Conservation (phyloP, 2,329 filamentous ascomycete genomes). For the Arthrobotrys pseudoclavata region DNA sequence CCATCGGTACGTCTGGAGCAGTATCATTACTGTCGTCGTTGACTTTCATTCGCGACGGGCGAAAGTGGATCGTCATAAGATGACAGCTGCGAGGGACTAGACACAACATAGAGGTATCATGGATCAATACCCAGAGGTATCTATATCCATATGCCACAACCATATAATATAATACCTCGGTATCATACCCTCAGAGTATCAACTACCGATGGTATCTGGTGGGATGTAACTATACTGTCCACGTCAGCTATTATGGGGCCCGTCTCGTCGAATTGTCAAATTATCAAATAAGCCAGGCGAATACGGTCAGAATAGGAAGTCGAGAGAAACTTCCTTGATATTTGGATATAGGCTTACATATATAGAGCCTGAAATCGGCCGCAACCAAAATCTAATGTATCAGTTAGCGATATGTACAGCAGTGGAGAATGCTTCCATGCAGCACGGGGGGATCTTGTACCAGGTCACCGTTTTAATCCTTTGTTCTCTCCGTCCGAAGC, state of each 20-base stretch:
- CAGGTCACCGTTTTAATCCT: conserved; percentile 38
- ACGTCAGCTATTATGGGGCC: conserved; percentile 13
- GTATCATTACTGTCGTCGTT: conserved; percentile 16
- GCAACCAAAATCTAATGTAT: conserved; percentile 14
- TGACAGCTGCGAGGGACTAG: conserved; percentile 43
- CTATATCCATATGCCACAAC: not conserved
- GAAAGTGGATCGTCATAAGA: conserved; percentile 5
- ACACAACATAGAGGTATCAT: not conserved
- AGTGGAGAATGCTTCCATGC: conserved; percentile 31
- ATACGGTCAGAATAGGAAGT: conserved; percentile 31
- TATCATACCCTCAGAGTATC: not conserved
- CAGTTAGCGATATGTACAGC: conserved; percentile 33
- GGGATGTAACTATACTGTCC: conserved; percentile 4
- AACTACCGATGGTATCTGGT: conserved; percentile 1
- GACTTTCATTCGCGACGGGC: not conserved
- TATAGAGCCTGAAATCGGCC: conserved; percentile 21
- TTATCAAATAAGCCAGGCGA: conserved; percentile 5
- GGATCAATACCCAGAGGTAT: not conserved
- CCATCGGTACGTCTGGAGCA: conserved; percentile 9
- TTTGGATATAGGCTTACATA: not conserved
- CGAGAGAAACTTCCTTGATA: conserved; percentile 4
- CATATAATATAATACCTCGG: not conserved
- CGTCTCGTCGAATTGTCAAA: not conserved
- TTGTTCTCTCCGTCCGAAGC: conserved; percentile 15
- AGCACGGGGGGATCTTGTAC: conserved; percentile 9